phyloP scores from a whole-genome alignment of 768 basidiomycete species.

The Hortiboletus flavorubellus region DNA sequence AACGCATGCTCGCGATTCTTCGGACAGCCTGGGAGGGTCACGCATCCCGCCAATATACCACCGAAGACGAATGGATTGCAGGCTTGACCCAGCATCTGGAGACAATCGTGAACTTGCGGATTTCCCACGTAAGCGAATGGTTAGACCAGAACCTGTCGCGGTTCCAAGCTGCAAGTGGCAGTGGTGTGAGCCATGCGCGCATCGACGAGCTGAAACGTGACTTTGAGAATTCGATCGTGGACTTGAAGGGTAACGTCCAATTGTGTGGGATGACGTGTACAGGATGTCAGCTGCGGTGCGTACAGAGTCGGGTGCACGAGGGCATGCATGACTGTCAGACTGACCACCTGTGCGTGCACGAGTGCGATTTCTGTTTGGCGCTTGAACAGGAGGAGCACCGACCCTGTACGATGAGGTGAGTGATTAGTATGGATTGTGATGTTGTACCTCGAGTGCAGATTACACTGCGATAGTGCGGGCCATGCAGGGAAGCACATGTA shows the following conservation, averaged over 20 bases:
- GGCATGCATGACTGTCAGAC: slow-evolving; percentile 49
- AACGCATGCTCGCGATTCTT: slow-evolving; percentile 9
- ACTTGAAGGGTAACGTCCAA: slow-evolving; percentile 43
- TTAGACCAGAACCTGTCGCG: slow-evolving; percentile 45
- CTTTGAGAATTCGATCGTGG: slow-evolving; percentile 42
- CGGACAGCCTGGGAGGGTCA: slow-evolving; percentile 18
- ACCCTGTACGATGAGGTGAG: slow-evolving; percentile 48
- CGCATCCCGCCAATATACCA: slow-evolving; percentile 14
- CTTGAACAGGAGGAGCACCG: slow-evolving; percentile 29
- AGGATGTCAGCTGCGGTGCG: slow-evolving; percentile 47
- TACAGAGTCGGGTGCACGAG: slow-evolving; percentile 45
- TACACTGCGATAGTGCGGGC: slow-evolving; percentile 44
- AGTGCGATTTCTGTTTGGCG: slow-evolving; percentile 40
- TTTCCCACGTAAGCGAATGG: slow-evolving; percentile 51
- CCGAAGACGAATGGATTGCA: slow-evolving; percentile 37
- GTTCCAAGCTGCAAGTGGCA: slow-evolving; percentile 34
- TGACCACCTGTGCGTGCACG: slow-evolving; percentile 42
- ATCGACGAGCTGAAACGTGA: slow-evolving; percentile 44
- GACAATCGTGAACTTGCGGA: slow-evolving; percentile 38
- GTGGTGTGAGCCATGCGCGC: slow-evolving; percentile 32
- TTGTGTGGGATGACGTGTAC: slow-evolving; percentile 49
- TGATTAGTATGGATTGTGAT: neutral
- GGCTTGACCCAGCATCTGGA: slow-evolving; percentile 39
- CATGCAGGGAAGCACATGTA: slow-evolving; percentile 57
- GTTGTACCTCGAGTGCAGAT: neutral